phyloP scores from a whole-genome alignment of 805 yeast species.

The Yamadazyma olivae region DNA sequence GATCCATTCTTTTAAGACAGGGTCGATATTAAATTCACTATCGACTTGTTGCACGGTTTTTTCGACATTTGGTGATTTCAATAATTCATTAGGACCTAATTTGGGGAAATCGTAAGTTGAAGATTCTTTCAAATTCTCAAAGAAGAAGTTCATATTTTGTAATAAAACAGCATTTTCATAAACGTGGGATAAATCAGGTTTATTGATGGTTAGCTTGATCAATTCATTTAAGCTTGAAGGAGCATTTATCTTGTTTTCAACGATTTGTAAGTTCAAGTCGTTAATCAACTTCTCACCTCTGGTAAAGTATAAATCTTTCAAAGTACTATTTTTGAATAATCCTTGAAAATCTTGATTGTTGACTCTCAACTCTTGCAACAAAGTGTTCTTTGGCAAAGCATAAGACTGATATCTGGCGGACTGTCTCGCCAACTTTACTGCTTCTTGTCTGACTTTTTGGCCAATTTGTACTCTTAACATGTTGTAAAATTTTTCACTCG shows the following conservation, averaged over 20 bases:
- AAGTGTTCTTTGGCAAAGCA: constrained; percentile 28
- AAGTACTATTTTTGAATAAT: constrained; percentile 28
- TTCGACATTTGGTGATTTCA: constrained; percentile 40
- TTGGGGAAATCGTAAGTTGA: constrained; percentile 11
- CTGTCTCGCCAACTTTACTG: no score
- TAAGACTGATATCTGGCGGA: constrained; percentile 28
- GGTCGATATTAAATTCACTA: constrained; percentile 21
- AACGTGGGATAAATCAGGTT: constrained; percentile 42
- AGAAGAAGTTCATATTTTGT: constrained; percentile 47
- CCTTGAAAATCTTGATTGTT: constrained; percentile 30
- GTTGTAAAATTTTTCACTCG: constrained; percentile 7
- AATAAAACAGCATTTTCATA: constrained; percentile 45
- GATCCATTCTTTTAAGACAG: constrained; percentile 47
- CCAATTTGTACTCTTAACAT: neutral
- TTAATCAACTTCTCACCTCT: constrained; percentile 34
- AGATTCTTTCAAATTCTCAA: constrained; percentile 39
- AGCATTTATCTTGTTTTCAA: constrained; percentile 23
- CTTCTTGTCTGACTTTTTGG: constrained; percentile 1
- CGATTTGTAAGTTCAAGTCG: constrained; percentile 32
- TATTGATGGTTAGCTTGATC: constrained; percentile 40
- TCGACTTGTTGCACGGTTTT: constrained; percentile 24
- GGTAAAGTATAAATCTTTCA: constrained; percentile 37
- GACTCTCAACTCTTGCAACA: constrained; percentile 27
- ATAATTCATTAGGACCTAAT: constrained; percentile 29
- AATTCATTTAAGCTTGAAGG: constrained; percentile 26